Percentiles rank a stretch among this genome's conserved stretches.
Conservation (phyloP, 2,329 filamentous ascomycete genomes). For the Ophiostoma triangulosporum region DNA sequence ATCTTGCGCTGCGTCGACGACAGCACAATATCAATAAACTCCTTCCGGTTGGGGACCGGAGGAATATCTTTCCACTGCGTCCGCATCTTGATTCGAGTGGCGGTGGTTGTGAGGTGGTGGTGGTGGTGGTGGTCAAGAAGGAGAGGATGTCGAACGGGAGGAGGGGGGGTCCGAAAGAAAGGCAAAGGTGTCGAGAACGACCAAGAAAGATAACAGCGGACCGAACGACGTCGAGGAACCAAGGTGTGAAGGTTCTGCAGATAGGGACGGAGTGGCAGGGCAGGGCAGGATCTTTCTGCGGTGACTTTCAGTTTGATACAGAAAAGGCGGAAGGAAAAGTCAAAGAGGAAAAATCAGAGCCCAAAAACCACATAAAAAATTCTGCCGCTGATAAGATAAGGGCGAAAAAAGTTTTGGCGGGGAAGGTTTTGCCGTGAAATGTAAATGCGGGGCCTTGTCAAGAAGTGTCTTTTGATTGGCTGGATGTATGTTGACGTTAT, state of each 20-base stretch:
- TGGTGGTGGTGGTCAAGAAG: neutral
- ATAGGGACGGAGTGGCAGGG: neutral
- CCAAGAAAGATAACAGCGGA: neutral
- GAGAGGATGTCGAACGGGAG: neutral
- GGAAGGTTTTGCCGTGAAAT: constrained; percentile 3
- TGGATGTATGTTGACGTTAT: neutral
- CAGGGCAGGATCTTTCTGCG: neutral
- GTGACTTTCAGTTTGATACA: neutral
- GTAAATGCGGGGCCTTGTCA: neutral
- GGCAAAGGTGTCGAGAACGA: neutral
- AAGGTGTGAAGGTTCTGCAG: neutral
- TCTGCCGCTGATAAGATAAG: constrained; percentile 1
- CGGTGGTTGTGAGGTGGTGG: neutral
- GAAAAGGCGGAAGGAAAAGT: constrained; percentile 4
- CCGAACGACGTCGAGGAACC: neutral
- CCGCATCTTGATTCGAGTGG: constrained; percentile 7
- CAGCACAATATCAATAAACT: constrained; percentile 95
- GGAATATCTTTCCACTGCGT: constrained; percentile 56
- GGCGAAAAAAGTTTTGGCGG: constrained; percentile 10
- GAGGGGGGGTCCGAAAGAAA: neutral
- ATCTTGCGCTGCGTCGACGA: constrained; percentile 84
- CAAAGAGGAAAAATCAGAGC: neutral
- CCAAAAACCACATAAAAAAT: constrained; percentile 6
- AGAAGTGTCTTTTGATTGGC: neutral
- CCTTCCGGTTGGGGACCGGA: constrained; percentile 80